Conservation (phyloP, 83 land plant species). For the Picea abies region DNA sequence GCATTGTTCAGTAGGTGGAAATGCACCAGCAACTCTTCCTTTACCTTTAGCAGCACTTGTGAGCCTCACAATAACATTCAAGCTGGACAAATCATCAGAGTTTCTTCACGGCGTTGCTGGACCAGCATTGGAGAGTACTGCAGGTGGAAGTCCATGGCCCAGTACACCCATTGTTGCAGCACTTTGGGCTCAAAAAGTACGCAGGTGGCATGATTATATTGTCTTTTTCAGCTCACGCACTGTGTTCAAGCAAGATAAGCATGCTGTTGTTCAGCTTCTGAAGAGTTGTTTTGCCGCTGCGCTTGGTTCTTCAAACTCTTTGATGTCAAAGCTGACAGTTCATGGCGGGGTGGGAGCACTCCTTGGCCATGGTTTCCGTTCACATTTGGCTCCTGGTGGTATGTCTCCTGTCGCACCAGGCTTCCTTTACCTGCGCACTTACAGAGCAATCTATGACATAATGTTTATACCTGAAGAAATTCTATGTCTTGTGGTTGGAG, state of each 20-base stretch:
- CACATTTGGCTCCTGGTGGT: slow-evolving; percentile 43
- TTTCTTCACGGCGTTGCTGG: slow-evolving; percentile 79
- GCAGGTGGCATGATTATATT: slow-evolving; percentile 69
- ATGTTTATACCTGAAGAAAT: slow-evolving; percentile 53
- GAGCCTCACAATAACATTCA: slow-evolving; percentile 94
- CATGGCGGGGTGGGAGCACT: slow-evolving; percentile 65
- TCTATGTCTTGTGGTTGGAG: slow-evolving; percentile 44
- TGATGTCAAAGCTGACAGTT: slow-evolving; percentile 21
- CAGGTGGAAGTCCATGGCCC: slow-evolving; percentile 82
- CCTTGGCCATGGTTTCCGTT: slow-evolving; percentile 65
- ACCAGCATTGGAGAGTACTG: slow-evolving; percentile 75
- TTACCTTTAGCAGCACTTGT: no score
- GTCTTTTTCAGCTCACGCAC: slow-evolving; percentile 74
- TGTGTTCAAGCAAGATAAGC: slow-evolving; percentile 62
- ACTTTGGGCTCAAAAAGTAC: slow-evolving; percentile 74
- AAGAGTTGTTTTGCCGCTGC: slow-evolving; percentile 67
- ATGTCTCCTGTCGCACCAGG: slow-evolving; percentile 76
- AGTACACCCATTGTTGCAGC: slow-evolving; percentile 80
- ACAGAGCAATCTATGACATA: slow-evolving; percentile 49
- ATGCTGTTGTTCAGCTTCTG: slow-evolving; percentile 72
- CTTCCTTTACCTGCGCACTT: slow-evolving; percentile 59
- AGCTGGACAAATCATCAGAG: slow-evolving; percentile 69
- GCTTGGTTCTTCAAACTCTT: slow-evolving; percentile 34
- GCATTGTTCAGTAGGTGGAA: slow-evolving; percentile 61
- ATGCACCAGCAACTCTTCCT: slow-evolving; percentile 80